Percentiles rank a stretch among this genome's conserved stretches.
Evolutionary conservation across 371 early-diverging fungal genomes (phyloP).

Genomic region (Mucor irregularis): DNA sequence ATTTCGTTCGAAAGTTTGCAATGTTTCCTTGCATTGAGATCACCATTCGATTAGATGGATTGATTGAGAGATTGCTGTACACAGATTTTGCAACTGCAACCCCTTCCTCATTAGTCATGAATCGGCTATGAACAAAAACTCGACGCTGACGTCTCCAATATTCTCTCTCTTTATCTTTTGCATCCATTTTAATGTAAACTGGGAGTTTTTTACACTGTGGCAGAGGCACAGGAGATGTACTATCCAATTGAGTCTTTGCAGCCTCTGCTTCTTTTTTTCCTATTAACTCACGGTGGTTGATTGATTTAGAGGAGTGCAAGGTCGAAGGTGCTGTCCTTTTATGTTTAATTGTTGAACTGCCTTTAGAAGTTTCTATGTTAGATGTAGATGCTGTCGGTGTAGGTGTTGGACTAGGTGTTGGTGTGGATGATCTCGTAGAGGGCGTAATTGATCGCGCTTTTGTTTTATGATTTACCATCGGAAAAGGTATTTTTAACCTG

Average conservation of each 20-base stretch:
- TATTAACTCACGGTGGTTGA: neutral
- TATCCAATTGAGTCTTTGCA: neutral
- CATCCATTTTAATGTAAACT: neutral
- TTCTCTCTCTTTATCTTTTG: constrained; percentile 31
- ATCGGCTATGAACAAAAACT: constrained; percentile 39
- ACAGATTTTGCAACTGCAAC: constrained; percentile 25
- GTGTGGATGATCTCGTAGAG: neutral
- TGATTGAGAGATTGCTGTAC: constrained; percentile 13
- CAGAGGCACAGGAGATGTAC: neutral
- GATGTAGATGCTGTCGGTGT: neutral
- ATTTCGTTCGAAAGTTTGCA: constrained; percentile 14
- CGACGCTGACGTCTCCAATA: constrained; percentile 43
- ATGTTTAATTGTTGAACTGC: neutral
- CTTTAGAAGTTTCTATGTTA: neutral
- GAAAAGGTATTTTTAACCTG: neutral
- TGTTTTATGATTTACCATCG: neutral
- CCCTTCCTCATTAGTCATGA: constrained; percentile 36
- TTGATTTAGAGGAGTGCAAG: neutral
- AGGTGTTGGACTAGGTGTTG: neutral
- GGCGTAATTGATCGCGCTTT: neutral
- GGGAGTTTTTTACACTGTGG: constrained; percentile 4
- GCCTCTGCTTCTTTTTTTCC: neutral
- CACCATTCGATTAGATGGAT: constrained; percentile 3
- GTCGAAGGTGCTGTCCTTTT: neutral
- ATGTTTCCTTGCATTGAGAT: constrained; percentile 18